Evolutionary conservation across 805 yeast genomes (phyloP), one percentile per base, ranked within the genome.

Genomic region (Starmerella floricola): DNA sequence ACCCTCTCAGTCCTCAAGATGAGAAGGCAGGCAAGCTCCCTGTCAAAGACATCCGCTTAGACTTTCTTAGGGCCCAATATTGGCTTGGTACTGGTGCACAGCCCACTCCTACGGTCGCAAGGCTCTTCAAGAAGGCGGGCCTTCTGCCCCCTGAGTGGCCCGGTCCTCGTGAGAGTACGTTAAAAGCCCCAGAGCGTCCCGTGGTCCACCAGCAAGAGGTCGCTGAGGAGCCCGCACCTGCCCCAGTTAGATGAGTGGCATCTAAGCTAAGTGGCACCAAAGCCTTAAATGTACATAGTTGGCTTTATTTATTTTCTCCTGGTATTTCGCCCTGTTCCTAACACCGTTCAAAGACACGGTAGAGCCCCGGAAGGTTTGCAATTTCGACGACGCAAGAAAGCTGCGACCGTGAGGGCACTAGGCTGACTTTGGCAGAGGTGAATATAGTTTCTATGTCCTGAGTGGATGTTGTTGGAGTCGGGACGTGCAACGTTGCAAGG

Each of bases 41-140:
- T 11, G 68, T 72, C 37, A 88, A 91, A 60, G 86, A 86, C 52
- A 73, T 88, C 31, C 72, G 78, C 51, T 65, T 91, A 29, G 97
- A 91, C 59, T 86, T 91, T 58, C 76, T 76, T 50, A 75, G 95
- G 55, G 76, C 95, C 4, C 85, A 85, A 61, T 91, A 91, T 63
- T 91, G 98, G 98, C 66, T 91, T 28, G 94, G 95, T 55, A 94
- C 85, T 16, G 98, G 98, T 11, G 97, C 97, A 1, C 94, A 83
- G 59, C 94, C 95, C 6, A 76, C 88, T 19, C 86, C 80, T 34
- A 67, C 91, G 3, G 94, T 88, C 11, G 71, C 76, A 2, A 75
- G 75, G 50, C 64, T 91, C 40, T 73, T 91, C 59, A 78, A 76
- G 57, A 84, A 34, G 86, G 95, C 67, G 2, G 46, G 72, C 74